Evolutionary conservation across 805 yeast genomes (phyloP), one percentile per base, ranked within the genome.

Genomic region (Henningerozyma blattae): DNA sequence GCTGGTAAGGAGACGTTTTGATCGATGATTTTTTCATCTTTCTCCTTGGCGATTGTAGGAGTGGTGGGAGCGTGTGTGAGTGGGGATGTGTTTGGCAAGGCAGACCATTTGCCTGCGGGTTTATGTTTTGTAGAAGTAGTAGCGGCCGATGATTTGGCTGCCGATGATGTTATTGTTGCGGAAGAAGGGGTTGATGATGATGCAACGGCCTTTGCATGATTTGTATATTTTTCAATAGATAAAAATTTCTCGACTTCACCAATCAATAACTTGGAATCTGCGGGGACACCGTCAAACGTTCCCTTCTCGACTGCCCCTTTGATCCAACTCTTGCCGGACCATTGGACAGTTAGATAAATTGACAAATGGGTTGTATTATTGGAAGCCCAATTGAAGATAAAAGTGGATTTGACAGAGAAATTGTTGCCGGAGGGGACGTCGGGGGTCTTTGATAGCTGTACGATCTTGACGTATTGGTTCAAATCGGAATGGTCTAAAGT

Each of bases 291-390:
- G 28, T 74, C 73, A 42, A 76, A 70, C 2, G 86, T 65, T 34
- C 83, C 85, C 36, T 69, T 77, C 47, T 82, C 91, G 38, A 82
- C 74, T 0, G 84, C 78, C 17, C 76, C 70, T 51, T 77, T 79
- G 40, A 82, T 70, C 87, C 89, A 80, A 31, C 85, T 75, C 41
- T 76, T 77, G 5, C 77, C 82, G 0, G 75, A 58, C 93, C 93
- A 82, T 35, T 74, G 71, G 30, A 79, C 67, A 20, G 57, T 57
- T 2, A 77, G 76, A 22, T 70, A 65, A 13, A 77, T 70, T 15
- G 59, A 58, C 5, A 79, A 22, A 18, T 59, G 61, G 0, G 87
- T 78, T 7, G 54, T 38, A 48, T 76, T 76, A 32, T 66, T 64
- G 2, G 59, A 61, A 4, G 67, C 81, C 91, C 93, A 81, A 10